Evolutionary conservation across 805 yeast genomes (phyloP).

Genomic region (Pichia cephalocereana): DNA sequence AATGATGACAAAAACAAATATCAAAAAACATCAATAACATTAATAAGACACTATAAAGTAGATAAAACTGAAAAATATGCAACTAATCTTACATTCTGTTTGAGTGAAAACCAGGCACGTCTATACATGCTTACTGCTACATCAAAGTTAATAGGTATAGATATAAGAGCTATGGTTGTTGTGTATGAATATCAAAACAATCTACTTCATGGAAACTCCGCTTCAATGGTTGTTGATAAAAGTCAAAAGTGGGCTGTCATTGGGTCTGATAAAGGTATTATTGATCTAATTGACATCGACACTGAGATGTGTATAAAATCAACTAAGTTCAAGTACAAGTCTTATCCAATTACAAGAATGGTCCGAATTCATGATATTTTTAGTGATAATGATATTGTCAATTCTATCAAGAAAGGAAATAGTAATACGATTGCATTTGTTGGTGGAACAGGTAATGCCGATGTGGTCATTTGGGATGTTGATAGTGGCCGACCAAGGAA

Average conservation of each 20-base stretch:
- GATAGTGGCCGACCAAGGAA: conserved; percentile 47
- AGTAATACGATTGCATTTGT: conserved; percentile 43
- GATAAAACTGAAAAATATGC: conserved; percentile 31
- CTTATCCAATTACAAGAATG: conserved; percentile 41
- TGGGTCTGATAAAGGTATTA: conserved; percentile 68
- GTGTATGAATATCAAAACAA: conserved; percentile 41
- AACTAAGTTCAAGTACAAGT: conserved; percentile 42
- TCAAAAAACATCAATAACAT: conserved; percentile 15
- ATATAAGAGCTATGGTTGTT: conserved; percentile 46
- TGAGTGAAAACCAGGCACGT: conserved; percentile 29
- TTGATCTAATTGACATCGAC: conserved; percentile 77
- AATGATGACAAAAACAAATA: conserved; percentile 2
- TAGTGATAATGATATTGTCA: conserved; percentile 16
- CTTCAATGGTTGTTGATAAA: conserved; percentile 48
- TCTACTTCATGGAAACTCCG: conserved; percentile 55
- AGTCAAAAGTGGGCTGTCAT: conserved; percentile 52
- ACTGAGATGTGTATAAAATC: conserved; percentile 51
- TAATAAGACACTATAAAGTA: conserved; percentile 34
- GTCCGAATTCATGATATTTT: conserved; percentile 32
- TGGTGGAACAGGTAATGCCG: conserved; percentile 57
- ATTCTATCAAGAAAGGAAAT: conserved; percentile 16
- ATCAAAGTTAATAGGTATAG: conserved; percentile 43
- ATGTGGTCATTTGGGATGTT: conserved; percentile 68
- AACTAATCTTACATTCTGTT: conserved; percentile 33
- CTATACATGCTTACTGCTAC: conserved; percentile 45